A percentile compares a stretch with the other conserved stretches of the same genome.
Conservation (phyloP, 495 filamentous ascomycete genomes). For the Hypoxylon trugodes region DNA sequence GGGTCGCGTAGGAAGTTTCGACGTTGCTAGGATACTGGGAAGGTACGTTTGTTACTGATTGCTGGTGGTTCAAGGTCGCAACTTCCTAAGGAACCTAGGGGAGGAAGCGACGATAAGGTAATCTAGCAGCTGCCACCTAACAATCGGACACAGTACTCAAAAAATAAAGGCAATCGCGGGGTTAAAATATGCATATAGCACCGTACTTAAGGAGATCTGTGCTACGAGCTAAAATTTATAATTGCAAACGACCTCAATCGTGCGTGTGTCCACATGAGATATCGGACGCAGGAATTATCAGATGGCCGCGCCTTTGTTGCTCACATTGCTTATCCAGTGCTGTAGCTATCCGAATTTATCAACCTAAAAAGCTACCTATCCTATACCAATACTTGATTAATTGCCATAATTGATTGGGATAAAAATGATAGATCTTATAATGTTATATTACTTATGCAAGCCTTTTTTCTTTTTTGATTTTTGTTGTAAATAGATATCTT, state of each 20-base stretch:
- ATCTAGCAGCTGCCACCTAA: no score
- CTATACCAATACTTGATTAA: not conserved
- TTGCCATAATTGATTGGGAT: no score
- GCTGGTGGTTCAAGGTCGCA: not conserved
- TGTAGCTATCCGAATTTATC: slow-evolving; percentile 24
- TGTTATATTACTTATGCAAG: no score
- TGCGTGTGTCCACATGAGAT: slow-evolving; percentile 8
- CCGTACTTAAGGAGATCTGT: slow-evolving; percentile 10
- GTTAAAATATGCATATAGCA: slow-evolving; percentile 6
- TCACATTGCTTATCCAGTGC: no score
- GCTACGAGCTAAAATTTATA: slow-evolving; percentile 1
- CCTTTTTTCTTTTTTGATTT: no score
- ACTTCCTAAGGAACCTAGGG: not conserved
- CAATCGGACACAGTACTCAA: no score
- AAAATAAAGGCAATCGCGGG: slow-evolving; percentile 17
- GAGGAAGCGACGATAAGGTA: not conserved
- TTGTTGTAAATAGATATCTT: no score
- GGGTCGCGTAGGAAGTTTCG: not conserved
- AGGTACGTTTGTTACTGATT: not conserved
- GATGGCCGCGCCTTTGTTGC: slow-evolving; percentile 11
- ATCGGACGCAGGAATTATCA: slow-evolving; percentile 11
- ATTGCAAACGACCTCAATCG: slow-evolving; percentile 15
- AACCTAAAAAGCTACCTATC: not conserved
- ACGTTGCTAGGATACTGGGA: not conserved
- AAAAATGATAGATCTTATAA: no score